A percentile compares a stretch with the other conserved stretches of the same genome.
These are phyloP conservation scores for Tremellales sp. DNA, from an alignment of 1,284 basidiomycete genomes.

Conservation along the genomic window DNA sequence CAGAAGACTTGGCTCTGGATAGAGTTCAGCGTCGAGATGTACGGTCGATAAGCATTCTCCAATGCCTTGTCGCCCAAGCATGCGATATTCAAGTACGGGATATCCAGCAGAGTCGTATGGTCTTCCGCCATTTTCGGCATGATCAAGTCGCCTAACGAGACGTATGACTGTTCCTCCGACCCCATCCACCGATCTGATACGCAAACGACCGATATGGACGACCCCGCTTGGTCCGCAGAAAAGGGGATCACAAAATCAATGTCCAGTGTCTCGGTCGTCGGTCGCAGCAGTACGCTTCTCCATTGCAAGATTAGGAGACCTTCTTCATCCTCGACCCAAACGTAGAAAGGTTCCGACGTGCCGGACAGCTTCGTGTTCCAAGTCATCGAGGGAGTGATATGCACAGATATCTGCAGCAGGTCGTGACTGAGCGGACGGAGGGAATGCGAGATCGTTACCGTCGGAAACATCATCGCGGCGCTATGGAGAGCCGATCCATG, in stretches of 20 bases:
- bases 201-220: constrained; percentile 74
- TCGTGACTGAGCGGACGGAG: constrained; percentile 80
- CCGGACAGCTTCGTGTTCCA: constrained; percentile 82
- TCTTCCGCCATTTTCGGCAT: constrained; percentile 69
- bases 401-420: constrained; percentile 72
- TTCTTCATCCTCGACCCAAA: constrained; percentile 90
- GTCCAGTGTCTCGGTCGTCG: constrained; percentile 59
- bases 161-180: constrained; percentile 68
- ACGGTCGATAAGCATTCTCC: constrained; percentile 53
- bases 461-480: constrained; percentile 84
- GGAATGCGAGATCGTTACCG: constrained; percentile 62
- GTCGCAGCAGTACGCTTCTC: constrained; percentile 66
- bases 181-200: constrained; percentile 94
- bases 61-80: constrained; percentile 56
- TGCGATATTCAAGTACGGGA: constrained; percentile 70
- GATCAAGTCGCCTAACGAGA: constrained; percentile 65
- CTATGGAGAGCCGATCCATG: constrained; percentile 76
- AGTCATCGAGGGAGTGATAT: constrained; percentile 66
- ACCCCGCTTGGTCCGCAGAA: constrained; percentile 56
- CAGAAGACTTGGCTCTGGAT: constrained; percentile 91
- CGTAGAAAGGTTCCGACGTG: constrained; percentile 79
- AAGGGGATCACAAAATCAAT: constrained; percentile 81
- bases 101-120: constrained; percentile 68
- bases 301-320: constrained; percentile 79
- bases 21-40: constrained; percentile 64